phyloP scores from a whole-genome alignment of 306 rosid genomes.

The Arachis hypogaea region DNA sequence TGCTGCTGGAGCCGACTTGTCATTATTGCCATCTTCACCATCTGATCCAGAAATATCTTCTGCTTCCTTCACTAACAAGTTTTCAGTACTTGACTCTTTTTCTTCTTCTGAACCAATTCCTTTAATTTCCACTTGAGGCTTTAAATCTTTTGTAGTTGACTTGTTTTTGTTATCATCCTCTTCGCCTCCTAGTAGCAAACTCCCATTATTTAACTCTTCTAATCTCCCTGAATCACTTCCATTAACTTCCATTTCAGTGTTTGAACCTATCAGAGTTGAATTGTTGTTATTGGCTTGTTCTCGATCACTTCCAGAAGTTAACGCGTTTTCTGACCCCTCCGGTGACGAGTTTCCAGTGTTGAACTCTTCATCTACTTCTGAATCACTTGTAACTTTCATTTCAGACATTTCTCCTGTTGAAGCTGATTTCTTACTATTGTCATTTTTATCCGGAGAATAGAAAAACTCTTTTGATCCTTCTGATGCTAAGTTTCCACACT shows the following conservation, averaged over 20 bases:
- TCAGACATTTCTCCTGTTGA: conserved; percentile 39
- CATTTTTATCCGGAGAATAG: conserved; percentile 36
- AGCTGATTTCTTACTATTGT: conserved; percentile 36
- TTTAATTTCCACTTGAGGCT: conserved; percentile 30
- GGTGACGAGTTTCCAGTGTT: neutral
- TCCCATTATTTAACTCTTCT: conserved; percentile 22
- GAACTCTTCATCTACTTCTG: conserved; percentile 2
- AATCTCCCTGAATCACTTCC: conserved; percentile 8
- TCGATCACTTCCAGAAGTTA: neutral
- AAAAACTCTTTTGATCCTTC: conserved; percentile 35
- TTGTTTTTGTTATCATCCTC: conserved; percentile 28
- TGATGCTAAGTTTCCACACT: conserved; percentile 31
- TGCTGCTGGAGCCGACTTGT: conserved; percentile 28
- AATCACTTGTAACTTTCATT: conserved; percentile 28
- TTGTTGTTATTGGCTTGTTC: conserved; percentile 22
- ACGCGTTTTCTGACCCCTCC: conserved; percentile 1
- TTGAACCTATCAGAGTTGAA: conserved; percentile 27
- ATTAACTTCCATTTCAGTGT: conserved; percentile 34
- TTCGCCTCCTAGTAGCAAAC: neutral
- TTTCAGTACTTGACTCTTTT: conserved; percentile 25
- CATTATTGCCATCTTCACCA: conserved; percentile 39
- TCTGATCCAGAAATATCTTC: conserved; percentile 19
- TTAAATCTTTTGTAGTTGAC: conserved; percentile 25
- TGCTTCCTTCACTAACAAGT: conserved; percentile 19
- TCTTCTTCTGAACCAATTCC: conserved; percentile 30